Conservation (phyloP, 805 yeast species). For the Candida palmyrensis region DNA sequence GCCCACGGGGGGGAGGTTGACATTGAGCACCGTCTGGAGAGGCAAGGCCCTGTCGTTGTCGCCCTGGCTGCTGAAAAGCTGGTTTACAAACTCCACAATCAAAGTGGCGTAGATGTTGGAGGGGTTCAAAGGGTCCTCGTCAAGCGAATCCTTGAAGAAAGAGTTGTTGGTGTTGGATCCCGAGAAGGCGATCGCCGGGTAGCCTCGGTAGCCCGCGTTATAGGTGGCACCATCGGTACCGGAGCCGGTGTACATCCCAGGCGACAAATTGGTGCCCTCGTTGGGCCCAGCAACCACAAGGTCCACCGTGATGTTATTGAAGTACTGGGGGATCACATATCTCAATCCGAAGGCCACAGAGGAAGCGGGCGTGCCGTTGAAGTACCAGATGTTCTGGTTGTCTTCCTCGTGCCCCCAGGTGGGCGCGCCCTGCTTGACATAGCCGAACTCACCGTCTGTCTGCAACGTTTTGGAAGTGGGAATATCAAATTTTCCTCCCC, state of each 20-base stretch:
- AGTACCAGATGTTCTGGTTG: slow-evolving; percentile 41
- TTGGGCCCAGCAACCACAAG: slow-evolving; percentile 50
- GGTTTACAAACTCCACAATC: slow-evolving; percentile 32
- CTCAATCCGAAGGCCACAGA: slow-evolving; percentile 45
- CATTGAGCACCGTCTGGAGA: slow-evolving; percentile 17
- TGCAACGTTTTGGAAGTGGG: slow-evolving; percentile 28
- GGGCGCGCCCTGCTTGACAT: slow-evolving; percentile 39
- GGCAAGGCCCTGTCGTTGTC: slow-evolving; percentile 15
- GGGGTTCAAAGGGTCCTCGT: slow-evolving; percentile 35
- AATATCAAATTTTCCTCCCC: slow-evolving; percentile 43
- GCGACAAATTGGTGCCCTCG: slow-evolving; percentile 46
- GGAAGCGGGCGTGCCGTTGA: slow-evolving; percentile 53
- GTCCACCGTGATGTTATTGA: slow-evolving; percentile 40
- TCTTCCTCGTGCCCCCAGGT: slow-evolving; percentile 44
- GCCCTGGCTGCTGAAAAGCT: slow-evolving; percentile 21
- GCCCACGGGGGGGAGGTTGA: slow-evolving; percentile 32
- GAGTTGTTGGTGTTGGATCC: slow-evolving; percentile 47
- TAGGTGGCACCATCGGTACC: slow-evolving; percentile 52
- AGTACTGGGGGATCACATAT: slow-evolving; percentile 42
- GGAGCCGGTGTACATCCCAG: slow-evolving; percentile 37
- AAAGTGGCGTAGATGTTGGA: slow-evolving; percentile 41
- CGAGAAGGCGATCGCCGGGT: slow-evolving; percentile 48
- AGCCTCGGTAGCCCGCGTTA: slow-evolving; percentile 43
- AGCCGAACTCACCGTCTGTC: slow-evolving; percentile 37
- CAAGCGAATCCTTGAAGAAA: slow-evolving; percentile 41